Conservation (phyloP, 805 yeast species). For the Myxozyma neglecta region DNA sequence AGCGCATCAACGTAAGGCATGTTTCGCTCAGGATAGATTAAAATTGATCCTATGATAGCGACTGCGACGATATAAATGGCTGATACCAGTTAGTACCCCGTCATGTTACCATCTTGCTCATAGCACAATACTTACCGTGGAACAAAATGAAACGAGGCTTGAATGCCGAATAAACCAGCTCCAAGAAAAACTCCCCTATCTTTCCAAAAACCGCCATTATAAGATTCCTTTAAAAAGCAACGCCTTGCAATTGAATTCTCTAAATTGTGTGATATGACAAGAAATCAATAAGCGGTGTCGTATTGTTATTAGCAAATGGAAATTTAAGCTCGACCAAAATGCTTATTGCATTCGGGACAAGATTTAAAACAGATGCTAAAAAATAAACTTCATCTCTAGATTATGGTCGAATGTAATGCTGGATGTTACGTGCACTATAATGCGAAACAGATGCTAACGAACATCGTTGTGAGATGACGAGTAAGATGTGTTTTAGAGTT, state of each 20-base stretch:
- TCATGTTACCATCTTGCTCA: not conserved
- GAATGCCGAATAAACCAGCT: constrained; percentile 11
- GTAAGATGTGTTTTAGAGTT: too few species aligned
- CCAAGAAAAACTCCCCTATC: not conserved
- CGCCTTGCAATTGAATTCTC: not conserved
- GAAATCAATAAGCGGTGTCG: too few species aligned
- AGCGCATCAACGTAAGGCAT: constrained; percentile 72
- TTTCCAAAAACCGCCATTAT: not conserved
- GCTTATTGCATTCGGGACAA: too few species aligned
- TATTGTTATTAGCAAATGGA: too few species aligned
- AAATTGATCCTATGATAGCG: constrained; percentile 66
- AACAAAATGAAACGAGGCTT: constrained; percentile 28
- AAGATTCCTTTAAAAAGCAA: not conserved
- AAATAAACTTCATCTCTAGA: too few species aligned
- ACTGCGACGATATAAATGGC: constrained; percentile 59
- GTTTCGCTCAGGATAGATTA: constrained; percentile 74
- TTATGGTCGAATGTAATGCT: too few species aligned
- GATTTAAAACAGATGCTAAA: too few species aligned
- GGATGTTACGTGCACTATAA: too few species aligned
- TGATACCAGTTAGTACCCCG: constrained; percentile 45
- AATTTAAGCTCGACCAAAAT: too few species aligned
- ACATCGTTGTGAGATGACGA: too few species aligned
- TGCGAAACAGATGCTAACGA: too few species aligned
- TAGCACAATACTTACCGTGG: constrained; percentile 15
- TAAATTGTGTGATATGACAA: too few species aligned